Evolutionary conservation across 2,329 filamentous ascomycete species (phyloP), one percentile per base, ranked within the genome.

Genomic region (Blumeria hordei): DNA sequence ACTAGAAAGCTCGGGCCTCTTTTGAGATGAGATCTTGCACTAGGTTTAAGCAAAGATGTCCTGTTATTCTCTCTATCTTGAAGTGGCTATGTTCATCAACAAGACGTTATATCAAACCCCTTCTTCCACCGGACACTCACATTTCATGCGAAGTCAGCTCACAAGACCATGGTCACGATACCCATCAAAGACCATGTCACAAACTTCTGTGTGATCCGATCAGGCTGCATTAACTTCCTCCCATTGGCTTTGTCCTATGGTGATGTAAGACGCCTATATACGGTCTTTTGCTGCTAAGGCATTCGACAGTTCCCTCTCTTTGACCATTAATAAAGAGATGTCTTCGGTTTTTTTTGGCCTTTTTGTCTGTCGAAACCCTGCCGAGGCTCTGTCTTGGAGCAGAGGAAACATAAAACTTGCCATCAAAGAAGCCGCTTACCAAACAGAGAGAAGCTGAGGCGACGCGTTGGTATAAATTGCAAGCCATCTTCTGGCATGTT

Each of bases 371-470:
- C 80, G 73, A 72, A 71, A 80, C 83, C 82, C 79, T 77, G 64
- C 66, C 65, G 62, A 55, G 14, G 3, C 34, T 51, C 12, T 10
- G 9, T 11, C 11, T 9, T 56, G 55, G 55, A 66, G 78, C 78
- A 80, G 83, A 81, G 84, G 82, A 88, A 83, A 72, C 83, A 94
- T 60, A 94, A 95, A 88, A 92, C 85, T 72, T 80, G 82, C 94
- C 86, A 81, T 74, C 68, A 83, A 85, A 80, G 84, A 81, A 78
- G 81, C 77, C 85, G 86, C 83, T 75, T 72, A 66, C 77, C 84
- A 81, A 65, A 87, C 81, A 74, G 85, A 88, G 79, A 82, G 77
- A 78, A 70, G 59, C 55, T 62, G 21, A 28, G 21, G 21, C 21
- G 21, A 28, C 21, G 21, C 21, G 4, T 28, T 28, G 21, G 21